phyloP scores from a whole-genome alignment of 2,329 filamentous ascomycete species.

The Gnomoniopsis smithogilvyi region DNA sequence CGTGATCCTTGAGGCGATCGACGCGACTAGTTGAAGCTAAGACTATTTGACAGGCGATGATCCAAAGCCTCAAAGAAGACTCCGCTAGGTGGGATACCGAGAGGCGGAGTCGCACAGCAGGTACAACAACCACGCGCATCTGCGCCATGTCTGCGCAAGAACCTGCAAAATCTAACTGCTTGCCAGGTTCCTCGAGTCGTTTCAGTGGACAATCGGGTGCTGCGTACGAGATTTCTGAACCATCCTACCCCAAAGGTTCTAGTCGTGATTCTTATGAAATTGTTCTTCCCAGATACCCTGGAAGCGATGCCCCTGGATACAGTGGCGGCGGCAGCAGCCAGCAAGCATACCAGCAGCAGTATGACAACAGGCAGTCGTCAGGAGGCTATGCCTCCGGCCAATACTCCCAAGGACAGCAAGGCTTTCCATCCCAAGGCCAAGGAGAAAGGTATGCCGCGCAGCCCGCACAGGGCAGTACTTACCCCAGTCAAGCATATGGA shows the following conservation, averaged over 20 bases:
- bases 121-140: conserved; percentile 54
- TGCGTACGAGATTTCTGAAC: conserved; percentile 17
- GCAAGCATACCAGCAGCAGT: conserved; percentile 18
- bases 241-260: conserved; percentile 9
- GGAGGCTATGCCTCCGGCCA: conserved; percentile 13
- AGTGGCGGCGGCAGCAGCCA: conserved; percentile 27
- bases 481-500: conserved; percentile 4
- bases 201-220: conserved; percentile 21
- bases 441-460: conserved; percentile 14
- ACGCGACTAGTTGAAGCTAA: background rate
- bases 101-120: conserved; percentile 55
- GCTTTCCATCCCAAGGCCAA: conserved; percentile 1
- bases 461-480: conserved; percentile 1
- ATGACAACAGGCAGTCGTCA: conserved; percentile 27
- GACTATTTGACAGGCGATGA: conserved; percentile 50
- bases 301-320: conserved; percentile 47
- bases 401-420: conserved; percentile 13
- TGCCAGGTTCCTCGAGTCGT: conserved; percentile 50
- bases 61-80: conserved; percentile 60
- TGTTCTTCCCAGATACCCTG: conserved; percentile 46
- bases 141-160: conserved; percentile 45
- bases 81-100: conserved; percentile 61
- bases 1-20: conserved; percentile 29
- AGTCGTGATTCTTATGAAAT: conserved; percentile 29
- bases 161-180: conserved; percentile 52